Conservation (phyloP, 2,329 filamentous ascomycete species). For the Gnomoniopsis smithogilvyi region DNA sequence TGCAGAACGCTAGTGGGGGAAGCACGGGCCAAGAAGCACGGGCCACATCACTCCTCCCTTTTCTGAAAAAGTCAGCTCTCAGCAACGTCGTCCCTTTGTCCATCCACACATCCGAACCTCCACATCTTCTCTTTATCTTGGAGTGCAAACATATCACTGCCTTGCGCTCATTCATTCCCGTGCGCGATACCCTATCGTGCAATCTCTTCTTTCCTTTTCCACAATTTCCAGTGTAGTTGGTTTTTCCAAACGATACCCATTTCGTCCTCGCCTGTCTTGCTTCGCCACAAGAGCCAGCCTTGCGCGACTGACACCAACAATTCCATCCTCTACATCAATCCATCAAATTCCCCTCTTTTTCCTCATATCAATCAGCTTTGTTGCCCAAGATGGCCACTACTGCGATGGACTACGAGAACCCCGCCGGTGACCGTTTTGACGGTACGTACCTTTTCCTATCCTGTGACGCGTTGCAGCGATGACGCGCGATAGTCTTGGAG, state of each 20-base stretch:
- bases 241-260: not conserved
- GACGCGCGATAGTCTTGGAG: not conserved
- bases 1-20: not conserved
- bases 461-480: constrained; percentile 3
- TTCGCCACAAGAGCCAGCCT: not conserved
- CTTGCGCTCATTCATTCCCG: not conserved
- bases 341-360: not conserved
- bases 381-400: constrained; percentile 54
- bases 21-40: not conserved
- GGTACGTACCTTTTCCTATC: constrained; percentile 41
- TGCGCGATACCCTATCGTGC: not conserved
- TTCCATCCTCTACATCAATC: not conserved
- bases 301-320: not conserved
- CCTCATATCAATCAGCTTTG: constrained; percentile 6
- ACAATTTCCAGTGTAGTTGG: not conserved
- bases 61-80: no score
- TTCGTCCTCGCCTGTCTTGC: not conserved
- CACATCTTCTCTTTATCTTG: not conserved
- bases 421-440: constrained; percentile 64
- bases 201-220: not conserved
- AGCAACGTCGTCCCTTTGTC: not conserved
- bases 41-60: constrained; percentile 3
- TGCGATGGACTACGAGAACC: constrained; percentile 69
- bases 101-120: not conserved
- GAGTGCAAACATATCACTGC: not conserved